A percentile compares a stretch with the other conserved stretches of the same genome.
phyloP scores from a whole-genome alignment of 805 yeast species.

The Ogataea minuta region DNA sequence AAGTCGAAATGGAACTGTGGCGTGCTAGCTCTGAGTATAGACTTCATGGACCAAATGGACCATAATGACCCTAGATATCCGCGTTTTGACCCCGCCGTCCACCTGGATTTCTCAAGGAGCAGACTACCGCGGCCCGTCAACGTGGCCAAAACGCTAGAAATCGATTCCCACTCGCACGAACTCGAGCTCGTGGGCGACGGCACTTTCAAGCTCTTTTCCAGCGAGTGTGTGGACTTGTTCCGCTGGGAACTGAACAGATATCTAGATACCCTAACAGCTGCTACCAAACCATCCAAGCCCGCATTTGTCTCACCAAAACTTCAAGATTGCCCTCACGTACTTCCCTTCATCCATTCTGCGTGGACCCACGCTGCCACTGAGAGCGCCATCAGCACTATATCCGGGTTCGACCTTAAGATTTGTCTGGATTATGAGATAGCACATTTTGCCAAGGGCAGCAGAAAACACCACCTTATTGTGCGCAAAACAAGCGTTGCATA shows the following conservation, averaged over 20 bases:
- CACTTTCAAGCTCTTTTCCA: constrained; percentile 44
- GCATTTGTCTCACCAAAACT: constrained; percentile 32
- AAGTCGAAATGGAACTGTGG: background rate
- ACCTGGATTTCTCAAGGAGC: constrained; percentile 21
- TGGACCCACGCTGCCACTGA: constrained; percentile 52
- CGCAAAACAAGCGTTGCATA: constrained; percentile 28
- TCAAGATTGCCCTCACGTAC: constrained; percentile 21
- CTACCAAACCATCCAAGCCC: background rate
- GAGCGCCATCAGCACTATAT: constrained; percentile 46
- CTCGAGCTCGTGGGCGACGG: constrained; percentile 28
- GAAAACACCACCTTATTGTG: constrained; percentile 9
- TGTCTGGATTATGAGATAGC: constrained; percentile 54
- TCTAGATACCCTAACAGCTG: constrained; percentile 2
- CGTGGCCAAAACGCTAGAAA: constrained; percentile 11
- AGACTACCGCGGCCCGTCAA: constrained; percentile 18
- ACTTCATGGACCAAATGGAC: constrained; percentile 1
- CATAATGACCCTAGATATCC: constrained; percentile 13
- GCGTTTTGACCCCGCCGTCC: constrained; percentile 25
- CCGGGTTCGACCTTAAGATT: constrained; percentile 49
- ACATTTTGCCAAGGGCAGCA: constrained; percentile 31
- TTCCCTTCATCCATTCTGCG: constrained; percentile 52
- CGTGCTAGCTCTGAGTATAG: background rate
- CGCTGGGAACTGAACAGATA: constrained; percentile 35
- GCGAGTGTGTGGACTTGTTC: constrained; percentile 42
- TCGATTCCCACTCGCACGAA: constrained; percentile 16